A percentile compares a stretch with the other conserved stretches of the same genome.
Conservation (phyloP, 1,284 basidiomycete genomes). For the Trichosporon faecale region DNA sequence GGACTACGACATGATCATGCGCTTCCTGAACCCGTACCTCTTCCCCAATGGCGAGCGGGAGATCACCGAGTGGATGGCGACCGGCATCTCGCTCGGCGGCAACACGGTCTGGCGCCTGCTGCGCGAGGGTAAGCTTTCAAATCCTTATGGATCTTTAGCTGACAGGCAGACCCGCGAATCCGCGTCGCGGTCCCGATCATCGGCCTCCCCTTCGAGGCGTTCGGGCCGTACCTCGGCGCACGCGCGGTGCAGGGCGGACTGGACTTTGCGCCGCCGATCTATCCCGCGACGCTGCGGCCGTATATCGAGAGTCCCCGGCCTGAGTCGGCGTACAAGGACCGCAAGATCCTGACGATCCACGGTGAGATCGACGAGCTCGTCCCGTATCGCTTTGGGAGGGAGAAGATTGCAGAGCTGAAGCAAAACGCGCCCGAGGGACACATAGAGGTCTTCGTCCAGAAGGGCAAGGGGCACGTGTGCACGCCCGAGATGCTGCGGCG, state of each 20-base stretch:
- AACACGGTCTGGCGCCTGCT: conserved; percentile 53
- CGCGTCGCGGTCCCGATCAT: conserved; percentile 67
- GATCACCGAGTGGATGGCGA: conserved; percentile 64
- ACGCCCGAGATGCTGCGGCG: conserved; percentile 49
- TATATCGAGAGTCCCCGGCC: conserved; percentile 58
- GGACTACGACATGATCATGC: conserved; percentile 76
- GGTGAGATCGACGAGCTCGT: conserved; percentile 53
- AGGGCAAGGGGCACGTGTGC: conserved; percentile 49
- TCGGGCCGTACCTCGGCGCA: conserved; percentile 57
- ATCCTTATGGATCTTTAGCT: neutral
- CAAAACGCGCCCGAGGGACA: conserved; percentile 16
- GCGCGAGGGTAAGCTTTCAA: conserved; percentile 38
- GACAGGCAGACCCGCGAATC: conserved; percentile 62
- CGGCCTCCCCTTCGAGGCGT: conserved; percentile 72
- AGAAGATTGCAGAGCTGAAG: conserved; percentile 41
- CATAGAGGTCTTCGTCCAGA: conserved; percentile 48
- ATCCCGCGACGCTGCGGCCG: conserved; percentile 59
- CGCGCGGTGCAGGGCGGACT: conserved; percentile 58
- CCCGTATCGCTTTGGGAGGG: conserved; percentile 35
- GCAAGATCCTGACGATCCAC: conserved; percentile 66
- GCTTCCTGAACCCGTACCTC: conserved; percentile 72
- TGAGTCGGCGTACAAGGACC: conserved; percentile 59
- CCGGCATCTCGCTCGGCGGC: conserved; percentile 57
- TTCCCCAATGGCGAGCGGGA: conserved; percentile 67
- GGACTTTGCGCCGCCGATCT: conserved; percentile 58